Percentiles rank a stretch among this genome's conserved stretches.
Evolutionary conservation across 148 eudicot genomes (phyloP).

Genomic region (Nyssa sinensis): DNA sequence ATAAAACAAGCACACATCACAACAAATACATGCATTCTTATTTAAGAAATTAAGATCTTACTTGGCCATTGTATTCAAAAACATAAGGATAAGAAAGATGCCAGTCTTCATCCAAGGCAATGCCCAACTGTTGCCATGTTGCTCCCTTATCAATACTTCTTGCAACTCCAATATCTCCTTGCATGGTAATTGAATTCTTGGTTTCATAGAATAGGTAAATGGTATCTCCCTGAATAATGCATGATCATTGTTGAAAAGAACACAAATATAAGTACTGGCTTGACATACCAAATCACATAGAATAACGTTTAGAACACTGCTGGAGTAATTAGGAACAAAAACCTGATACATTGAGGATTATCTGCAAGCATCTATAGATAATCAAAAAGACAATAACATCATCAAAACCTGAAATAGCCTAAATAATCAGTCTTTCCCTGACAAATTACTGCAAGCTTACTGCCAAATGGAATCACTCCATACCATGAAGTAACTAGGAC

Average conservation of each 20-base stretch:
- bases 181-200: slow-evolving; percentile 82
- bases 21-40: neutral
- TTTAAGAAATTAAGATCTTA: slow-evolving; percentile 26
- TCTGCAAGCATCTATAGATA: neutral
- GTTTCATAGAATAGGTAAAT: slow-evolving; percentile 82
- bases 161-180: slow-evolving; percentile 96
- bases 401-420: neutral
- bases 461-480: too few species aligned
- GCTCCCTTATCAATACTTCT: slow-evolving; percentile 87
- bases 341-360: too few species aligned
- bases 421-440: too few species aligned
- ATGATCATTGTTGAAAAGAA: neutral
- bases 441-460: too few species aligned
- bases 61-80: slow-evolving; percentile 68
- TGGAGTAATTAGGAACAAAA: neutral
- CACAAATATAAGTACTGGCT: neutral
- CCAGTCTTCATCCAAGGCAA: slow-evolving; percentile 94
- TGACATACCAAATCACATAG: neutral
- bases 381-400: neutral
- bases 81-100: slow-evolving; percentile 94
- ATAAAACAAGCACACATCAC: neutral
- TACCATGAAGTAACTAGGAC: too few species aligned
- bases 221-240: slow-evolving; percentile 43
- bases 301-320: too few species aligned
- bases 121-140: slow-evolving; percentile 86